These are phyloP conservation scores for Gaultheria prostrata DNA, from an alignment of 148 eudicot species.

Conservation along the genomic window DNA sequence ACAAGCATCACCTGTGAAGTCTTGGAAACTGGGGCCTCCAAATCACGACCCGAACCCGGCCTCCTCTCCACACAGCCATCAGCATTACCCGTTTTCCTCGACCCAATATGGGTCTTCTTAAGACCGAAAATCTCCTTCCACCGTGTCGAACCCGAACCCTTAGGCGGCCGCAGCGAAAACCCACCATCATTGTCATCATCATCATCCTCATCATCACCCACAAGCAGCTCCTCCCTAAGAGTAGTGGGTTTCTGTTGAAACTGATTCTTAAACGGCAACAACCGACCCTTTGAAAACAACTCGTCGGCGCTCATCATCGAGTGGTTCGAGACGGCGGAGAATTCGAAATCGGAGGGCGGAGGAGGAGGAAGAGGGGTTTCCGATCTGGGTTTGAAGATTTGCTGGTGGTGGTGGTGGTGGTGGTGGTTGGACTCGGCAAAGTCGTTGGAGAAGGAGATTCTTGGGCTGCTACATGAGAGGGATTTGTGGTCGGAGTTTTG, in stretches of 20 bases:
- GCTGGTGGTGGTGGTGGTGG: conserved; percentile 15
- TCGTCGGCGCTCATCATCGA: conserved; percentile 81
- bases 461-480: conserved; percentile 47
- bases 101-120: conserved; percentile 67
- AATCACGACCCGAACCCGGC: conserved; percentile 7
- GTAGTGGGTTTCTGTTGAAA: conserved; percentile 35
- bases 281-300: conserved; percentile 66
- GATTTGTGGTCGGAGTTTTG: conserved; percentile 22
- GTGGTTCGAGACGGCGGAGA: conserved; percentile 38
- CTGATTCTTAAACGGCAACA: conserved; percentile 59
- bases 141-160: conserved; percentile 40
- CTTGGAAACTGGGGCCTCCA: conserved; percentile 11
- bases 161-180: conserved; percentile 57
- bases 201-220: conserved; percentile 21
- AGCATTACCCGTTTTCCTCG: conserved; percentile 45
- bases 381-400: conserved; percentile 7
- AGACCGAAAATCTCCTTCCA: conserved; percentile 85
- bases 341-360: conserved; percentile 69
- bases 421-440: conserved; percentile 52
- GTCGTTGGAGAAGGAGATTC: conserved; percentile 93
- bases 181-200: conserved; percentile 45
- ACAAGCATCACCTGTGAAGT: conserved; percentile 17
- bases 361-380: conserved; percentile 35
- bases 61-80: conserved; percentile 27
- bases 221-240: conserved; percentile 65